These are phyloP conservation scores for Phytophthora idaei DNA, from an alignment of 352 stramenopile species.

Conservation along the genomic window DNA sequence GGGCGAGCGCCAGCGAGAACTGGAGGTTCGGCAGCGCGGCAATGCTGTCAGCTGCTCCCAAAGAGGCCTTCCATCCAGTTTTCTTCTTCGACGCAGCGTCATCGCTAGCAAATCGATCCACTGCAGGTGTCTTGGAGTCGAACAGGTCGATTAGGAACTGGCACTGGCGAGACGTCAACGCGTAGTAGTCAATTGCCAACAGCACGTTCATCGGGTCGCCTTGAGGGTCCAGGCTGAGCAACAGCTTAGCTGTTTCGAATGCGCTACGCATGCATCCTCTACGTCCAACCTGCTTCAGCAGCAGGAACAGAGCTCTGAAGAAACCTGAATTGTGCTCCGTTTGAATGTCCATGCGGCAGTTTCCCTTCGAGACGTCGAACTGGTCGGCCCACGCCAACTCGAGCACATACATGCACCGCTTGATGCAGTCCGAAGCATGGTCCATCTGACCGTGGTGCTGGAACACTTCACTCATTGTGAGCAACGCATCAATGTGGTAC, in stretches of 20 bases:
- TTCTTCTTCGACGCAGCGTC: conserved; percentile 21
- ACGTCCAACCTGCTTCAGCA: conserved; percentile 86
- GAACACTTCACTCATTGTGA: conserved; percentile 89
- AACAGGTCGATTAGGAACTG: conserved; percentile 78
- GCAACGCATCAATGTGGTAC: conserved; percentile 84
- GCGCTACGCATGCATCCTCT: conserved; percentile 85
- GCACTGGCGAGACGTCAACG: conserved; percentile 76
- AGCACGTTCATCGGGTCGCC: conserved; percentile 85
- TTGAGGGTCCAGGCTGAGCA: conserved; percentile 75
- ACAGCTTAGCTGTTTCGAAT: conserved; percentile 80
- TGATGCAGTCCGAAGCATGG: conserved; percentile 83
- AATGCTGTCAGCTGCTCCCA: conserved; percentile 38
- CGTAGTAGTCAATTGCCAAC: conserved; percentile 86
- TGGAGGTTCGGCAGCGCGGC: conserved; percentile 72
- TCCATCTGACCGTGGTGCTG: conserved; percentile 91
- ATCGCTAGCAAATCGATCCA: conserved; percentile 50
- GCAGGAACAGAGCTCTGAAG: conserved; percentile 76
- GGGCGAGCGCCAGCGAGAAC: conserved; percentile 74
- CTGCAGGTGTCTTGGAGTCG: conserved; percentile 59
- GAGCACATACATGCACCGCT: conserved; percentile 84
- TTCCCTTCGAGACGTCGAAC: conserved; percentile 82
- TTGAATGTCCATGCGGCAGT: conserved; percentile 83
- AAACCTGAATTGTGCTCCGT: conserved; percentile 81
- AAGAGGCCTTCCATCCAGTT: conserved; percentile 20
- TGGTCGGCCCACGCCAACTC: conserved; percentile 85